These are phyloP conservation scores for Periconia macrospinosa DNA, from an alignment of 2,329 filamentous ascomycete species.

Conservation along the genomic window DNA sequence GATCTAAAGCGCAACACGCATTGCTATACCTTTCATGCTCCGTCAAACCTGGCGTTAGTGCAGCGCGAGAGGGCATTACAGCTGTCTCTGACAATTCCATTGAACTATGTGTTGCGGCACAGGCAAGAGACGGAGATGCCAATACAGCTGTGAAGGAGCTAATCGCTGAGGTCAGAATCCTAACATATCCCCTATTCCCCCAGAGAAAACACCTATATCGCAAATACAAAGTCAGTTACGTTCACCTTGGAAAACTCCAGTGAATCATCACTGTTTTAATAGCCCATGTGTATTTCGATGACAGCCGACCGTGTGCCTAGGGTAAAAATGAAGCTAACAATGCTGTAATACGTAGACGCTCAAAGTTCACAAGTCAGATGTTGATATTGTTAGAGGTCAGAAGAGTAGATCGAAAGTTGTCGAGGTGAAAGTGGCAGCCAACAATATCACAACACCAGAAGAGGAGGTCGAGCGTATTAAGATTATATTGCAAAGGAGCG, in stretches of 20 bases:
- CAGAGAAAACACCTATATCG: neutral
- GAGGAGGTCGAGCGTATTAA: constrained; percentile 29
- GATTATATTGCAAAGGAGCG: constrained; percentile 23
- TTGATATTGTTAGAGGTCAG: constrained; percentile 63
- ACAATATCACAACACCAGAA: constrained; percentile 19
- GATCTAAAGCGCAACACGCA: constrained; percentile 18
- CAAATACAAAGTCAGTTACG: too few relatives aligned
- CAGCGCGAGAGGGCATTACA: constrained; percentile 62
- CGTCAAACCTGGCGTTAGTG: constrained; percentile 67
- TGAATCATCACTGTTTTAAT: too few relatives aligned
- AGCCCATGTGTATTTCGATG: too few relatives aligned
- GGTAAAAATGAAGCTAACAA: neutral
- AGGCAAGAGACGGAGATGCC: constrained; percentile 67
- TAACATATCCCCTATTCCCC: too few relatives aligned
- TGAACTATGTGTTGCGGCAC: constrained; percentile 67
- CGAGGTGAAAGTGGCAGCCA: constrained; percentile 12
- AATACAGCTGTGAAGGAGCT: constrained; percentile 68
- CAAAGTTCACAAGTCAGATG: constrained; percentile 63
- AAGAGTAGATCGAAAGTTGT: constrained; percentile 67
- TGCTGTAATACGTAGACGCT: constrained; percentile 50
- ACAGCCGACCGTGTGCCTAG: too few relatives aligned
- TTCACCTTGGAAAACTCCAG: too few relatives aligned
- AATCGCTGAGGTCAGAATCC: constrained; percentile 57
- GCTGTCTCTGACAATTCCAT: constrained; percentile 60
- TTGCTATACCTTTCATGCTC: constrained; percentile 64